A percentile compares a stretch with the other conserved stretches of the same genome.
Evolutionary conservation across 2,329 filamentous ascomycete genomes (phyloP).

Genomic region (Phyllosticta citriasiana): DNA sequence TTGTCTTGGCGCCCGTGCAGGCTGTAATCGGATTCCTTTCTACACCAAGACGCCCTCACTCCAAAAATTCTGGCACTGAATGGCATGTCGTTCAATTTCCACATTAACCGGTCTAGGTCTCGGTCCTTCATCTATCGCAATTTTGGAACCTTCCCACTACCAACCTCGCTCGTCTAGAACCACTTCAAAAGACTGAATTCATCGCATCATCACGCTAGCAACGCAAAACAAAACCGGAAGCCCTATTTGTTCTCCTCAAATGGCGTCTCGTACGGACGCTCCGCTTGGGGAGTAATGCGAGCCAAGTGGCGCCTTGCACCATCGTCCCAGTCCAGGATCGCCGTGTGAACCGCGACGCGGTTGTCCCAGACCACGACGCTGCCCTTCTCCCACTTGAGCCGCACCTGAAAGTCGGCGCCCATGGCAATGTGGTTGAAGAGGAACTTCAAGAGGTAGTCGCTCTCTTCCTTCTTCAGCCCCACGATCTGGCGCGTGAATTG

Average conservation of each 20-base stretch:
- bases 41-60: not conserved
- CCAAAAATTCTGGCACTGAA: not conserved
- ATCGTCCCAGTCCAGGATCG: slow-evolving; percentile 71
- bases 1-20: slow-evolving; percentile 1
- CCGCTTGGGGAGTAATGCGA: slow-evolving; percentile 73
- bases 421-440: slow-evolving; percentile 64
- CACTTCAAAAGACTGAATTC: not conserved
- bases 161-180: not conserved
- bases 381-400: slow-evolving; percentile 67
- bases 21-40: not conserved
- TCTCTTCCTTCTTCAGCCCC: slow-evolving; percentile 79
- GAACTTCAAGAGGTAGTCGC: slow-evolving; percentile 66
- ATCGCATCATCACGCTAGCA: not conserved
- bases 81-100: too few species aligned
- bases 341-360: slow-evolving; percentile 67
- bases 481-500: slow-evolving; percentile 78
- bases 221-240: not conserved
- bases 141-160: not conserved
- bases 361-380: slow-evolving; percentile 87
- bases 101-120: not conserved
- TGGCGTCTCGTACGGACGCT: slow-evolving; percentile 60
- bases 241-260: slow-evolving; percentile 24
- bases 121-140: not conserved
- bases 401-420: slow-evolving; percentile 61
- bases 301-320: slow-evolving; percentile 71